Evolutionary conservation across 805 yeast species (phyloP), one percentile per base, ranked within the genome.

Genomic region (Torulaspora franciscae): DNA sequence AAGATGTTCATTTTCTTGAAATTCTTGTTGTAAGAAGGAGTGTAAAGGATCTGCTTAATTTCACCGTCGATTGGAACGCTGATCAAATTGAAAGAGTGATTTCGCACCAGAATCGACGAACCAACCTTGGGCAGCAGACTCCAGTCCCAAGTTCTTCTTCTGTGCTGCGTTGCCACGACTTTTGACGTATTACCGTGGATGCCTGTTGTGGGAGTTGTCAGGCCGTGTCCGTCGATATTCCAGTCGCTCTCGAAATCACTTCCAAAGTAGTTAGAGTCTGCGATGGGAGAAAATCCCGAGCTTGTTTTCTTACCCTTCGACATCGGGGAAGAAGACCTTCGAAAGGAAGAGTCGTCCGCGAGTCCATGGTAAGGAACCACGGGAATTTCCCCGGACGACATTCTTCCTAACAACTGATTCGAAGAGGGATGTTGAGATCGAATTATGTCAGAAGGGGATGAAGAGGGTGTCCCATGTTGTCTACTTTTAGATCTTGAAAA

Each of bases 1-100:
- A 62, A 62, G 7, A 59, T 43, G 35, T 59, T 59, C 50, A 62
- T 49, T 25, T 49, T 40, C 4, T 49, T 47, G 15, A 61, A 56
- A 10, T 48, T 45, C 13, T 54, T 50, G 30, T 62, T 62, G 45
- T 54, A 55, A 2, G 45, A 45, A 7, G 64, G 60, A 13, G 57
- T 56, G 45, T 62, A 62, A 25, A 50, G 46, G 7, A 61, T 47
- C 35, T 51, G 49, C 42, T 54, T 55, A 6, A 50, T 47, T 33
- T 53, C 59, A 2, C 61, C 64, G 48, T 59, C 59, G 27, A 50
- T 49, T 14, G 52, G 49, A 10, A 57, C 46, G 15, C 45, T 45
- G 2, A 55, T 55, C 7, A 55, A 40, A 34, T 57, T 58, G 42
- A 54, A 53, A 29, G 58, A 56, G 17, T 51, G 53, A 7, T 49